Evolutionary conservation across 192 early-diverging fungal species (phyloP), one percentile per base, ranked within the genome.

Genomic region (Umbelopsis vinacea): DNA sequence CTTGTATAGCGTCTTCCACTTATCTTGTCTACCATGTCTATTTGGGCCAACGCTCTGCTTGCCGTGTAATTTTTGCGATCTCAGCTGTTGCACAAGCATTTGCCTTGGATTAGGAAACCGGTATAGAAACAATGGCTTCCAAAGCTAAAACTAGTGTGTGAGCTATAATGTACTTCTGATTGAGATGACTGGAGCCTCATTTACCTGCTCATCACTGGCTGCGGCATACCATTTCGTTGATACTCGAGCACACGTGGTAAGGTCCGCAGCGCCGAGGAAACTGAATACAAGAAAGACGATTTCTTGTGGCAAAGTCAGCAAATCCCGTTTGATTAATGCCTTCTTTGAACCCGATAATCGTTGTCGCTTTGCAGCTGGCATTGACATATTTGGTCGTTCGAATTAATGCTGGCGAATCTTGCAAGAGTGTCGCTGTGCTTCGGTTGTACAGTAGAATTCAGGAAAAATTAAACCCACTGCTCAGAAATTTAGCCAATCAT

Each of bases 1-100:
- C 22, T 76, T 66, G 52, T 86, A 86, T 67, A 83, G 78, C 26
- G 57, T 66, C 38, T 77, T 80, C 84, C 84, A 86, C 17, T 57
- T 57, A 0, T 57, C 26, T 14, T 35, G 26, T 11, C 57, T 29
- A 8, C 26, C 33, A 63, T 76, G 45, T 23, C 38, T 48, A 19
- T 29, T 45, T 22, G 21, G 7, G 24, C 35, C 37, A 37, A 33
- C 47, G 11, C 23, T 48, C 22, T 67, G 71, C n/a, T 63, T 63
- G 57, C 57, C 35, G 29, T 63, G 57, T 14, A 63, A 63, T 37
- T 35, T 29, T 35, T 63, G 57, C 17, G 57, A 63, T 29, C 57
- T 26, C 33, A 35, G 33, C 33, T 63, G 26, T 35, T 63, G 57
- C 4, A 63, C 57, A 4, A 63, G 14, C 12, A 63, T 4, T 63